phyloP scores from a whole-genome alignment of 2,329 filamentous ascomycete species.

The Ceratocystis cacaofunesta region DNA sequence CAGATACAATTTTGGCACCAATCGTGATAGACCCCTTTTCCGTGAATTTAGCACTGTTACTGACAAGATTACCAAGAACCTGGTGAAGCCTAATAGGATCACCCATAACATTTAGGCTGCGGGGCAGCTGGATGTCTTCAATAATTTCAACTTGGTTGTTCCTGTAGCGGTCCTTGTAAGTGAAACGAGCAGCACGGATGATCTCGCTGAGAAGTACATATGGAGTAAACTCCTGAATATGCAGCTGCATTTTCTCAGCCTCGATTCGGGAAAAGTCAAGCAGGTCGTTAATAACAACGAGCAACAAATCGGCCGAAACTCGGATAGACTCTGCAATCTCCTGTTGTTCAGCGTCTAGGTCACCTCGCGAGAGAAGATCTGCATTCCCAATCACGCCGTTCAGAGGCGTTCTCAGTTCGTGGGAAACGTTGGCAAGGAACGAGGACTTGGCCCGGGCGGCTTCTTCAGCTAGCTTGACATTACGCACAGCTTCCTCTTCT shows the following conservation, averaged over 20 bases:
- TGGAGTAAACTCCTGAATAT: slow-evolving; percentile 53
- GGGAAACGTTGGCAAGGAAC: slow-evolving; percentile 65
- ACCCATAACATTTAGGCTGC: slow-evolving; percentile 51
- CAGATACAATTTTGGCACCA: slow-evolving; percentile 54
- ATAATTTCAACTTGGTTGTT: slow-evolving; percentile 48
- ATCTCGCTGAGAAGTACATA: slow-evolving; percentile 53
- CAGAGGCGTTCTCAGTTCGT: slow-evolving; percentile 68
- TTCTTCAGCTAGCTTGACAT: slow-evolving; percentile 69
- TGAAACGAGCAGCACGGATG: slow-evolving; percentile 50
- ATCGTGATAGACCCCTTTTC: slow-evolving; percentile 76
- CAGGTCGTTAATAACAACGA: slow-evolving; percentile 93
- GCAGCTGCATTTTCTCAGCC: slow-evolving; percentile 71
- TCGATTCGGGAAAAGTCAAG: slow-evolving; percentile 92
- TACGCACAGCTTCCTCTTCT: slow-evolving; percentile 60
- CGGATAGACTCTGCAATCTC: slow-evolving; percentile 82
- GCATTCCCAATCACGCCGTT: slow-evolving; percentile 84
- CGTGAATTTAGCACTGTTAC: slow-evolving; percentile 90
- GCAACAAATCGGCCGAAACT: slow-evolving; percentile 67
- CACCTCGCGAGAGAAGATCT: slow-evolving; percentile 64
- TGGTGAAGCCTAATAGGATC: slow-evolving; percentile 53
- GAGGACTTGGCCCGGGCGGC: slow-evolving; percentile 72
- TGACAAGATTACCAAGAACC: slow-evolving; percentile 67
- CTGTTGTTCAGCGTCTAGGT: slow-evolving; percentile 58
- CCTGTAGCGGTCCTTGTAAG: slow-evolving; percentile 47
- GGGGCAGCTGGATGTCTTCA: slow-evolving; percentile 57